Base-by-base conservation (phyloP, 176 grass and related monocot species). In the Hordeum vulgare region DNA sequence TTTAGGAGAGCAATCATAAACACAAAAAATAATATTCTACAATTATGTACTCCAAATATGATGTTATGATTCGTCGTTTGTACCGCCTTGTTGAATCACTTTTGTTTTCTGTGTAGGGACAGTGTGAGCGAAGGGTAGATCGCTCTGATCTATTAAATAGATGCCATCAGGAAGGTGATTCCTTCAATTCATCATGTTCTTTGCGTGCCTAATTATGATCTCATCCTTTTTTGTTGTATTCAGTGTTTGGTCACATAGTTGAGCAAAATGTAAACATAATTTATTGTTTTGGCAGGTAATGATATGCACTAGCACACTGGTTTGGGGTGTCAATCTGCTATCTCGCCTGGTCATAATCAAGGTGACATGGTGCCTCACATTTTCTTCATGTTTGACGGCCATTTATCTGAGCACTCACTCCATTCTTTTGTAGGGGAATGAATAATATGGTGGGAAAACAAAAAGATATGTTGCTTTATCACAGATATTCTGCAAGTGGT, bases 401-500 rank as follows among this genome's bases (percentile, higher is more conserved):
- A 70, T 84, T 67, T 80, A 59, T 31, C 21, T 80, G 24, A 17
- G 12, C 44, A 44, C 77, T 89, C 11, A 89, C 71, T 70, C 26
- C 40, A 44, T 40, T 23, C 80, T 70, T 45, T 90, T 90, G 28
- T 61, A 94, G 95, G 95, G 95, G 6, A 94, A 90, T 79, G 92
- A 98, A 83, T 98, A 91, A 59, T 98, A 82, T 82, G 95, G 91
- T 88, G 95, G 92, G 40, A 95, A 95, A 89, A 88, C 95, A 89
- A 98, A 97, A 88, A 85, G 92, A 93, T 98, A 98, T 64, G 61
- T 98, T 49, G 92, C 94, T 86, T 90, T 81, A 98, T 98, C 71
- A 98, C 95, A 74, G 90, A 98, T 86, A 93, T 98, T 90, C 83
- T 98, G 68, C 95, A 98, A 91, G 94, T 98, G 95, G 94, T 98